A percentile compares a stretch with the other conserved stretches of the same genome.
phyloP scores from a whole-genome alignment of 768 basidiomycete species.

The Filobasidium floriforme region DNA sequence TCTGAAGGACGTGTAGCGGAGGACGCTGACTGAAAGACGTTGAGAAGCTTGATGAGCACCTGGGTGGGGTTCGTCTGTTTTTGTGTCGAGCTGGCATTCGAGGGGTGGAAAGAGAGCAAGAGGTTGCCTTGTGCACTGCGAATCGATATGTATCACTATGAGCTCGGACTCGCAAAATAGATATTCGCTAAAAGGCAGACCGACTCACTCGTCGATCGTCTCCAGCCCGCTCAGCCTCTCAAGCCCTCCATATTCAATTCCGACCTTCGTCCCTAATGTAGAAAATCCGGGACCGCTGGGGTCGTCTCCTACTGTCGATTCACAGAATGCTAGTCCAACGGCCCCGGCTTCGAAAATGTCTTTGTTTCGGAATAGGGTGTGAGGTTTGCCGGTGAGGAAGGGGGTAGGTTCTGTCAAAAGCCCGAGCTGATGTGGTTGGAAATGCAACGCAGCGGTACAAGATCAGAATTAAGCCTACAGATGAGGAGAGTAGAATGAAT shows the following conservation, averaged over 20 bases:
- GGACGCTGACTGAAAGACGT: conserved; percentile 13
- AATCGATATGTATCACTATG: background rate
- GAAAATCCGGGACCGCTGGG: background rate
- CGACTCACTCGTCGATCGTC: conserved; percentile 32
- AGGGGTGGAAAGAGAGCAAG: conserved; percentile 28
- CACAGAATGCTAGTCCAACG: conserved; percentile 35
- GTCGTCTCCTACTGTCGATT: conserved; percentile 10
- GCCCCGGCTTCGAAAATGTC: conserved; percentile 29
- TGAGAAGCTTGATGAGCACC: conserved; percentile 38
- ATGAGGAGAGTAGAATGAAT: background rate
- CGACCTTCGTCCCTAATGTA: conserved; percentile 1
- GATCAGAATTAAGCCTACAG: background rate
- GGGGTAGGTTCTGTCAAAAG: conserved; percentile 40
- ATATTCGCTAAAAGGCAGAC: background rate
- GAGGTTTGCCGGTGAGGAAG: conserved; percentile 39
- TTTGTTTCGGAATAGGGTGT: conserved; percentile 34
- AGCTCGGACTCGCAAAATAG: background rate
- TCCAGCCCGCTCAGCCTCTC: conserved; percentile 26
- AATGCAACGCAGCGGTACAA: background rate
- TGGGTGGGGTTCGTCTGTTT: conserved; percentile 39
- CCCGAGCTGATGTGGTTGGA: conserved; percentile 25
- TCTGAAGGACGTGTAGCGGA: conserved; percentile 8
- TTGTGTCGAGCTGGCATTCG: background rate
- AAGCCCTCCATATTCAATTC: conserved; percentile 28
- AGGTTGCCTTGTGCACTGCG: conserved; percentile 44